These are phyloP conservation scores for Phytophthora lateralis DNA, from an alignment of 352 stramenopile species.

Conservation along the genomic window DNA sequence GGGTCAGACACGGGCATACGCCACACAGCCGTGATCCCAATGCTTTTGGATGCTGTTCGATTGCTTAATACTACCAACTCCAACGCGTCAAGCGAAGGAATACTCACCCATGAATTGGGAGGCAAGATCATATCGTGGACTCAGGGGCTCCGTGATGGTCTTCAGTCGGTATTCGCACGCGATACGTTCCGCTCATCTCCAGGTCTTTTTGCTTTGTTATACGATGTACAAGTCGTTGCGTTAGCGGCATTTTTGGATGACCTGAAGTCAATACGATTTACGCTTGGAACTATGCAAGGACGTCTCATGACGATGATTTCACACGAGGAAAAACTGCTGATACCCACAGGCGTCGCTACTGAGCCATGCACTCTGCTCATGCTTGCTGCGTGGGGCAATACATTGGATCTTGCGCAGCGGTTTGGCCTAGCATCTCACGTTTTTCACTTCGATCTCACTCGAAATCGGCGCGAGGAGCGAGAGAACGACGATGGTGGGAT, in stretches of 20 bases:
- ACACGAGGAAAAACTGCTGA: slow-evolving; percentile 31
- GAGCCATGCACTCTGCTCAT: slow-evolving; percentile 39
- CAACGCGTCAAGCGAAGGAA: slow-evolving; percentile 1
- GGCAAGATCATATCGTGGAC: slow-evolving; percentile 33
- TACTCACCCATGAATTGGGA: slow-evolving; percentile 4
- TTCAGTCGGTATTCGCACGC: slow-evolving; percentile 30
- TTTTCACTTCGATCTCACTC: slow-evolving; percentile 51
- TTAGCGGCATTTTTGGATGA: slow-evolving; percentile 57
- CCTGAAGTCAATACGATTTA: slow-evolving; percentile 39
- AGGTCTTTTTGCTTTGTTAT: slow-evolving; percentile 46
- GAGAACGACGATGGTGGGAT: slow-evolving; percentile 34
- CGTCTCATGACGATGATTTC: slow-evolving; percentile 53
- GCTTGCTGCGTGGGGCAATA: slow-evolving; percentile 35
- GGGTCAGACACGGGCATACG: slow-evolving; percentile 34
- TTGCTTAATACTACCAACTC: slow-evolving; percentile 33
- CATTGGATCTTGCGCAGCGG: slow-evolving; percentile 35
- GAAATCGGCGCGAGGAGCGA: slow-evolving; percentile 36
- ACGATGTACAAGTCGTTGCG: slow-evolving; percentile 50
- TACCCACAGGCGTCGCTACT: slow-evolving; percentile 35
- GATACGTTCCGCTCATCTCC: slow-evolving; percentile 35
- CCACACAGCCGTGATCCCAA: slow-evolving; percentile 37
- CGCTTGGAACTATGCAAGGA: slow-evolving; percentile 51
- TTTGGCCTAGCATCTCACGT: slow-evolving; percentile 45
- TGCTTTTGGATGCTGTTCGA: slow-evolving; percentile 46
- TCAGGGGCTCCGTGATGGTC: slow-evolving; percentile 26